A percentile compares a stretch with the other conserved stretches of the same genome.
phyloP scores from a whole-genome alignment of 345 rosid species.

The Sisymbrium altissimum region DNA sequence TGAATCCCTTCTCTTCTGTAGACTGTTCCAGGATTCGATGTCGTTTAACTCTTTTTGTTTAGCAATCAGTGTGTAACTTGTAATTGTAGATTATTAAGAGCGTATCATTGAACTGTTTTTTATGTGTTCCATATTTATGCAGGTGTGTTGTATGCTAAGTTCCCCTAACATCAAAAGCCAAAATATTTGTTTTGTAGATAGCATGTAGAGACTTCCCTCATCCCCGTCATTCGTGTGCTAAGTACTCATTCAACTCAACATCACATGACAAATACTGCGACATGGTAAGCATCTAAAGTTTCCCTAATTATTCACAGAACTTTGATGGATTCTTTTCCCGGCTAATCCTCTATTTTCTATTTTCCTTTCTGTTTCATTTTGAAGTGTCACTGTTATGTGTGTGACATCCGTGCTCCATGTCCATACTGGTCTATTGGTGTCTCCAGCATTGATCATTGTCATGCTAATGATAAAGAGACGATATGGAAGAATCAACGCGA shows the following conservation, averaged over 20 bases:
- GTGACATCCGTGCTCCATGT: constrained; percentile 83
- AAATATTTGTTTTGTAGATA: constrained; percentile 45
- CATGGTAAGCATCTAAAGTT: constrained; percentile 43
- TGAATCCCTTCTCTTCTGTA: background rate
- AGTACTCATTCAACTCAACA: constrained; percentile 54
- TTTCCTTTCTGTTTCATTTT: background rate
- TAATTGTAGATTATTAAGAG: no score
- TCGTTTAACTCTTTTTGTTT: background rate
- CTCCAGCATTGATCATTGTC: constrained; percentile 57
- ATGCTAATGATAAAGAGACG: constrained; percentile 70
- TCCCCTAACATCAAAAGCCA: background rate
- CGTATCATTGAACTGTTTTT: background rate
- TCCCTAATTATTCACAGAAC: background rate
- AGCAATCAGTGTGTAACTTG: no score
- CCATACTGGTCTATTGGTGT: constrained; percentile 51
- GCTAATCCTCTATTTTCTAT: background rate
- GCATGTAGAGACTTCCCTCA: constrained; percentile 95
- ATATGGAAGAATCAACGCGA: constrained; percentile 61
- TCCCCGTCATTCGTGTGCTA: constrained; percentile 72
- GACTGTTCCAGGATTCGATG: no score
- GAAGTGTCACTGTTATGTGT: constrained; percentile 91
- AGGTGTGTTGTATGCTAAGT: constrained; percentile 6
- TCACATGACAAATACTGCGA: constrained; percentile 56
- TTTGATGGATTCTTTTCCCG: background rate
- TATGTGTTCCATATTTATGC: background rate